Base-by-base conservation (phyloP, 148 eudicot species). In the Dianthus caryophyllus region DNA sequence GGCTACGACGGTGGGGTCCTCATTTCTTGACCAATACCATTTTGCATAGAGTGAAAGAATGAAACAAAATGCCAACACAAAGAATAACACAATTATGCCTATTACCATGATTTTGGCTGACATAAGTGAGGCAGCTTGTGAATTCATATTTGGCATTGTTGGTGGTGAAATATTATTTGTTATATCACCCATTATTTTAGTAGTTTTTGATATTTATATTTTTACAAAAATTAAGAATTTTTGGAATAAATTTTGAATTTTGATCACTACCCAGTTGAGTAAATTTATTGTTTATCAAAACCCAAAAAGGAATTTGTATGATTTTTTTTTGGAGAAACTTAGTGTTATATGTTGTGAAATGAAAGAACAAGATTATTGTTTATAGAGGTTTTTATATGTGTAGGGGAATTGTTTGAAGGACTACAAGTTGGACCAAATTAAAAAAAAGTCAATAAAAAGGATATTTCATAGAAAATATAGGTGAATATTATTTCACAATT, bases 21-120 rank as follows among this genome's bases (percentile, higher is more conserved):
- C 84, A 33, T 29, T 58, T 9, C 78, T 72, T 49, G 71, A 20
- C 84, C 78, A 77, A 54, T 75, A 77, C 73, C 79, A 83, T 66
- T 74, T 88, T 55, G 82, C 79, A 66, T 86, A 88, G 49, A 88
- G 62, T 48, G 86, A 81, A n/a, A 90, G 75, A 55, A 83, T 77
- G 53, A 90, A 70, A 61, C 81, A 78, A n/a, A 90, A 65, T 58
- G 75, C 67, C 0, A 88, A 29, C 15, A 84, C 77, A 7, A 93
- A 24, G 54, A 83, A 83, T 33, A 90, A 71, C 30, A 83, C 62
- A 31, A 84, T 15, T 21, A 90, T 55, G 21, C 73, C 54, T 24
- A 64, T 79, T 41, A 88, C 70, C 87, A 88, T 74, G 70, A 82
- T 75, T 64, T 80, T 80, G 13, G 86, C 79, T 11, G 94, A 76